phyloP scores from a whole-genome alignment of 2,329 filamentous ascomycete species.

The Meredithiella fracta region DNA sequence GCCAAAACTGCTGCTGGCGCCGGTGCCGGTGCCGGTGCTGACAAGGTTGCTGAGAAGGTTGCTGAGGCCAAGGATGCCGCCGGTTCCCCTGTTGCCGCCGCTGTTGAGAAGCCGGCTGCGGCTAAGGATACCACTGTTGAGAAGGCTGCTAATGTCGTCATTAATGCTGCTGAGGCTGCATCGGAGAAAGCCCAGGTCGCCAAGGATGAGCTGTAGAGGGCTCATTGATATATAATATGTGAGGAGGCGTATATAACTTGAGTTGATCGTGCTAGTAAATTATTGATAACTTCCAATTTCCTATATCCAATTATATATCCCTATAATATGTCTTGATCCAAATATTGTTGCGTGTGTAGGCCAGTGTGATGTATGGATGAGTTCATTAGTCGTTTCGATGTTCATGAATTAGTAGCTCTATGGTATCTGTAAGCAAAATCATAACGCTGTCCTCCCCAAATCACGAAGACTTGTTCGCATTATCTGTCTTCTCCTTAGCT shows the following conservation, averaged over 20 bases:
- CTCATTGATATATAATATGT: not conserved
- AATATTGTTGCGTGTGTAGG: too few species aligned
- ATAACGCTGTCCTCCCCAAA: not conserved
- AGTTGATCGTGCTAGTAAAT: too few species aligned
- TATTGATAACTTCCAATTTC: too few species aligned
- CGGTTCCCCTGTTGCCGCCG: not conserved
- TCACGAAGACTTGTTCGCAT: constrained; percentile 22
- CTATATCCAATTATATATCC: too few species aligned
- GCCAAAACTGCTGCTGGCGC: constrained; percentile 31
- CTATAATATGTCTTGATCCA: too few species aligned
- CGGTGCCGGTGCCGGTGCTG: constrained; percentile 22
- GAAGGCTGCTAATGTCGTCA: constrained; percentile 6
- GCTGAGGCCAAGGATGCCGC: constrained; percentile 6
- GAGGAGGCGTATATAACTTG: too few species aligned
- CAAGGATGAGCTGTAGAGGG: constrained; percentile 57
- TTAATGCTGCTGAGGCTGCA: not conserved
- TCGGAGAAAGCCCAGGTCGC: constrained; percentile 29
- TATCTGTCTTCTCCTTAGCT: constrained; percentile 33
- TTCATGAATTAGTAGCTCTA: not conserved
- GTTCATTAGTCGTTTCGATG: not conserved
- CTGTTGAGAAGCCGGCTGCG: not conserved
- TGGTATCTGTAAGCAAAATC: not conserved
- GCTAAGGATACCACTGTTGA: not conserved
- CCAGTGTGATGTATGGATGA: not conserved
- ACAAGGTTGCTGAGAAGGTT: constrained; percentile 4